These are phyloP conservation scores for Penicillium sp. DNA, from an alignment of 2,329 filamentous ascomycete genomes.

Conservation along the genomic window DNA sequence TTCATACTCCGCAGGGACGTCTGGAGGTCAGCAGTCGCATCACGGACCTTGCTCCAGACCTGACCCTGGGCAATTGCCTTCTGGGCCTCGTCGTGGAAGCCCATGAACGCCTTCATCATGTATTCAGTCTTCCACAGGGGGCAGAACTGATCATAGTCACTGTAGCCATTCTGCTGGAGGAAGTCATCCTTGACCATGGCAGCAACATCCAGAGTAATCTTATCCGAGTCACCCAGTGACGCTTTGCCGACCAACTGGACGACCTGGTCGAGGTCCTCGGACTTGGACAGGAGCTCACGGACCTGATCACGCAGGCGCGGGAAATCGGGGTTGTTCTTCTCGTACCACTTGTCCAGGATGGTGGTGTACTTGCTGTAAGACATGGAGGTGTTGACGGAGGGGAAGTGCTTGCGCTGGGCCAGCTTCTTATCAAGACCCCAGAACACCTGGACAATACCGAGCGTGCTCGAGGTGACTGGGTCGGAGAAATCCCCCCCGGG, in stretches of 20 bases:
- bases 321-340: constrained; percentile 90
- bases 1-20: constrained; percentile 83
- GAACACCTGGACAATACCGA: constrained; percentile 98
- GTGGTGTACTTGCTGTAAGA: constrained; percentile 97
- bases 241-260: constrained; percentile 98
- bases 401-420: constrained; percentile 97
- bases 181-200: constrained; percentile 96
- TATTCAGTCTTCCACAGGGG: constrained; percentile 99
- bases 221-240: constrained; percentile 90
- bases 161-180: constrained; percentile 98
- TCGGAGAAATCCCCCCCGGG: constrained; percentile 99
- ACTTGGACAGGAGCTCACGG: constrained; percentile 87
- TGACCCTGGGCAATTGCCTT: constrained; percentile 90
- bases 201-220: constrained; percentile 94
- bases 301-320: constrained; percentile 87
- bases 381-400: constrained; percentile 88
- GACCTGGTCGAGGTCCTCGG: constrained; percentile 95
- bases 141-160: constrained; percentile 98
- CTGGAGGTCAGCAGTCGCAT: constrained; percentile 83
- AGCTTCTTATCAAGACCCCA: constrained; percentile 99
- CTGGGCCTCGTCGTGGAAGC: constrained; percentile 94
- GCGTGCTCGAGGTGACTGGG: constrained; percentile 86
- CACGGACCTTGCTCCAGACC: constrained; percentile 86
- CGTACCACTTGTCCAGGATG: constrained; percentile 86
- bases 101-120: constrained; percentile 99